These are phyloP conservation scores for Pachyrhizus erosus DNA, from an alignment of 306 rosid genomes.

Conservation along the genomic window DNA sequence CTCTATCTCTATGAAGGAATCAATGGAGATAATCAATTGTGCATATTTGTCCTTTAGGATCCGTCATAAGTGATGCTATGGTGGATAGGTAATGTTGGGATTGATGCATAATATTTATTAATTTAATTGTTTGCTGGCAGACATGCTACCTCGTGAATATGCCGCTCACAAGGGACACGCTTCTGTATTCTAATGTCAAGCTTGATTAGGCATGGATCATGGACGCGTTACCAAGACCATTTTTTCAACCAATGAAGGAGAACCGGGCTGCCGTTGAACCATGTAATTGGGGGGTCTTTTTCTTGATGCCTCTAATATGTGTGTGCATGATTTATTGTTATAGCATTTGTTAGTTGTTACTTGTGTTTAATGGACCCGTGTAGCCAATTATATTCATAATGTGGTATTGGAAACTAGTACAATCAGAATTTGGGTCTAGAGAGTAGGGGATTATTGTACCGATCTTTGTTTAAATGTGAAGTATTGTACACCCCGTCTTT, in stretches of 20 bases:
- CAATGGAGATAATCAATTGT: neutral
- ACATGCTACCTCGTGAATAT: slow-evolving; percentile 69
- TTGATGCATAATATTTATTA: slow-evolving; percentile 22
- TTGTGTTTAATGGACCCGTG: slow-evolving; percentile 49
- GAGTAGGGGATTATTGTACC: slow-evolving; percentile 13
- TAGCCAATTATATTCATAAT: slow-evolving; percentile 47
- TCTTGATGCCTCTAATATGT: slow-evolving; percentile 45
- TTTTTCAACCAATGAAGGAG: slow-evolving; percentile 39
- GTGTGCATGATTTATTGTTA: slow-evolving; percentile 45
- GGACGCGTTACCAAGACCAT: slow-evolving; percentile 31
- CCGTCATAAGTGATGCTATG: neutral
- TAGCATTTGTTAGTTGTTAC: slow-evolving; percentile 40
- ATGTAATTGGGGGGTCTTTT: slow-evolving; percentile 42
- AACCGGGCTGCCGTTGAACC: slow-evolving; percentile 46
- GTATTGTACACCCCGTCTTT: slow-evolving; percentile 28
- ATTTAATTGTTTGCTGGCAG: slow-evolving; percentile 51
- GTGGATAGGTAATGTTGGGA: slow-evolving; percentile 19
- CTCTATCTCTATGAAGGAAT: too few relatives aligned
- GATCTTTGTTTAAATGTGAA: slow-evolving; percentile 42
- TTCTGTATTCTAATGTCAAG: slow-evolving; percentile 87
- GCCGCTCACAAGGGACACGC: slow-evolving; percentile 90
- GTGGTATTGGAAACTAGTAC: slow-evolving; percentile 43
- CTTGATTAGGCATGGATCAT: slow-evolving; percentile 65
- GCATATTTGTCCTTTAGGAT: slow-evolving; percentile 1
- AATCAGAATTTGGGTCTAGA: slow-evolving; percentile 39